Evolutionary conservation across 495 filamentous ascomycete species (phyloP).

Genomic region (Trichoderma gamsii): DNA sequence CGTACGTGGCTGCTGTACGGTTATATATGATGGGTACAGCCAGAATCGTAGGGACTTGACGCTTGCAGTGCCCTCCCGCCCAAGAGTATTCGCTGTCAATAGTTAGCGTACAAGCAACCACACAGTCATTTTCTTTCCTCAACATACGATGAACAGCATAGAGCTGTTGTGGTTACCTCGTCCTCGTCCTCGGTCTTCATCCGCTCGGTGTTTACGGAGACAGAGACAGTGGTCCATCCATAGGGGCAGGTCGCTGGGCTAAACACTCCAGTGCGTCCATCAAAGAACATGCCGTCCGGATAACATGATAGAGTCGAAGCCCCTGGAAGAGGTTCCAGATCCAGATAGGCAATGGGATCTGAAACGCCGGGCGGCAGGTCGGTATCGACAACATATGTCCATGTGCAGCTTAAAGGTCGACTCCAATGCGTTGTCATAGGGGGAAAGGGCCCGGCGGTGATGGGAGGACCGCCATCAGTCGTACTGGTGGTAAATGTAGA

Average conservation of each 20-base stretch:
- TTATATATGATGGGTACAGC: slow-evolving; percentile 16
- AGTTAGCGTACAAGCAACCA: neutral
- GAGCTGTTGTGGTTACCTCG: slow-evolving; percentile 9
- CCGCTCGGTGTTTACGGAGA: slow-evolving; percentile 5
- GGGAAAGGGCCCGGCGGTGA: neutral
- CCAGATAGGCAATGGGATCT: slow-evolving; percentile 11
- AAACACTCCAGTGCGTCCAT: slow-evolving; percentile 13
- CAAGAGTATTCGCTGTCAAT: slow-evolving; percentile 11
- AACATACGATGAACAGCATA: slow-evolving; percentile 15
- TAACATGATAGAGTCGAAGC: slow-evolving; percentile 12
- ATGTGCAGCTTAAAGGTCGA: slow-evolving; percentile 13
- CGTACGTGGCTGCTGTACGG: neutral
- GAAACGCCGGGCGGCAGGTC: neutral
- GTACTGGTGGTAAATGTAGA: neutral
- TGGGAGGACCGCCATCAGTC: neutral
- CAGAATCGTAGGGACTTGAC: slow-evolving; percentile 12
- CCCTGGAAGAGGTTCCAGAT: slow-evolving; percentile 7
- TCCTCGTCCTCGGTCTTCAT: too few relatives aligned
- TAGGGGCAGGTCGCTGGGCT: slow-evolving; percentile 14
- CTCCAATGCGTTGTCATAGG: slow-evolving; percentile 15
- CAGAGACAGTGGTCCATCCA: slow-evolving; percentile 16
- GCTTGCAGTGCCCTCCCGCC: slow-evolving; percentile 2
- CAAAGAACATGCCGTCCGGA: slow-evolving; percentile 16
- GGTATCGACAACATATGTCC: slow-evolving; percentile 2
- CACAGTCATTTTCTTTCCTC: neutral